These are phyloP conservation scores for Oenanthe javanica DNA, from an alignment of 140 eudicot species.

Conservation along the genomic window DNA sequence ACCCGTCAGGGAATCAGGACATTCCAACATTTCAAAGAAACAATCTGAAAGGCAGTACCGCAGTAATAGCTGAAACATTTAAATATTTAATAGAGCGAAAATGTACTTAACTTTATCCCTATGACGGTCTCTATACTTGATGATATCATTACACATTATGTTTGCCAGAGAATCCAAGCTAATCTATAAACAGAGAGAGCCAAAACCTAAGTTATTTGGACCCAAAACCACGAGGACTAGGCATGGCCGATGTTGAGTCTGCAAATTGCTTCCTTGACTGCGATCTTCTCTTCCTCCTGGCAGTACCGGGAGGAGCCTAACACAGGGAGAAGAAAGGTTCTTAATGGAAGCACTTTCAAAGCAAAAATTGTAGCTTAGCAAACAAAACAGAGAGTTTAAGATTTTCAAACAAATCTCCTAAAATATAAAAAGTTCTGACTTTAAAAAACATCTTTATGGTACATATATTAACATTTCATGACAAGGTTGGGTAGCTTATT, in stretches of 20 bases:
- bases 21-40: not conserved
- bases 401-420: not conserved
- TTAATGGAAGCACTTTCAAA: not conserved
- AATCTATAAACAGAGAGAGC: not conserved
- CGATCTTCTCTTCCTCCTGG: slow-evolving; percentile 71
- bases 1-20: not conserved
- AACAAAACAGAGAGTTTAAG: not conserved
- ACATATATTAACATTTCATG: not conserved
- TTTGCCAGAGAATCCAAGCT: not conserved
- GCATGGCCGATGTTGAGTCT: slow-evolving; percentile 48
- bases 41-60: not conserved
- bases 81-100: no score
- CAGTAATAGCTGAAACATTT: not conserved
- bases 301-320: slow-evolving; percentile 94
- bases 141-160: not conserved
- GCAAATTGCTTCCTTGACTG: slow-evolving; percentile 66
- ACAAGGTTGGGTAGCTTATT: not conserved
- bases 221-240: slow-evolving; percentile 86
- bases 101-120: not conserved
- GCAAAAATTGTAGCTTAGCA: not conserved
- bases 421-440: not conserved
- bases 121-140: not conserved
- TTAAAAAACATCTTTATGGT: not conserved
- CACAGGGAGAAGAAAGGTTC: not conserved
- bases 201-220: slow-evolving; percentile 16